Evolutionary conservation across 768 basidiomycete genomes (phyloP), one percentile per base, ranked within the genome.

Genomic region (Leccinum truebloodii): DNA sequence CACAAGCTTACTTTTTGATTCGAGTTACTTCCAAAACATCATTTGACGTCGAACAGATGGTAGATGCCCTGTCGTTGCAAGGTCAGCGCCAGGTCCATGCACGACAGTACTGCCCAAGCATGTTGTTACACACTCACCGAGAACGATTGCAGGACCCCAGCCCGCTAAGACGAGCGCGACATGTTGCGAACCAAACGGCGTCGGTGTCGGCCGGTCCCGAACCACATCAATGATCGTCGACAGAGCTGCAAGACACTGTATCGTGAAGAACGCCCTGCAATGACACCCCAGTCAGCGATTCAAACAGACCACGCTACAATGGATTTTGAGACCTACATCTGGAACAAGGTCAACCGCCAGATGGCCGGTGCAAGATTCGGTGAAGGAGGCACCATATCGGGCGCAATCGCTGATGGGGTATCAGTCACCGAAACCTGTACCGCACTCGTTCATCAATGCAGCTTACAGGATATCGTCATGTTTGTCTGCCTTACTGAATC

Each of bases 101-200:
- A 24, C 9, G 18, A 14, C 5, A 37, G 30, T 20, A 56, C 10
- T 13, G 12, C 35, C 24, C 3, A 22, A 16, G 32, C 14, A 22
- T n/a, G n/a, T n/a, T 14, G 34, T 6, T 20, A 7, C 50, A 12
- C 9, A 67, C 78, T 63, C 57, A 82, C 86, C 80, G 64, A 88
- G 83, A 37, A 86, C 67, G 22, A 88, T 35, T 10, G 76, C 73
- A 8, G 87, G 87, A 6, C 79, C 83, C 87, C 86, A 89, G 10
- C 79, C 85, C 9, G 76, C 79, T 26, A 87, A 71, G 18, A 89
- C 65, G 50, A 89, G 68, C 41, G 85, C 83, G 57, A 89, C 67
- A 68, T 89, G 85, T 60, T 89, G 87, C 30, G 86, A 83, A 28
- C 86, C 87, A 64, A 89, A 82, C 4, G 86, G 74, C 14, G 80